Percentiles rank a stretch among this genome's conserved stretches.
Evolutionary conservation across 1,139 yeast genomes (phyloP).

Genomic region (Geotrichum histeridarum): DNA sequence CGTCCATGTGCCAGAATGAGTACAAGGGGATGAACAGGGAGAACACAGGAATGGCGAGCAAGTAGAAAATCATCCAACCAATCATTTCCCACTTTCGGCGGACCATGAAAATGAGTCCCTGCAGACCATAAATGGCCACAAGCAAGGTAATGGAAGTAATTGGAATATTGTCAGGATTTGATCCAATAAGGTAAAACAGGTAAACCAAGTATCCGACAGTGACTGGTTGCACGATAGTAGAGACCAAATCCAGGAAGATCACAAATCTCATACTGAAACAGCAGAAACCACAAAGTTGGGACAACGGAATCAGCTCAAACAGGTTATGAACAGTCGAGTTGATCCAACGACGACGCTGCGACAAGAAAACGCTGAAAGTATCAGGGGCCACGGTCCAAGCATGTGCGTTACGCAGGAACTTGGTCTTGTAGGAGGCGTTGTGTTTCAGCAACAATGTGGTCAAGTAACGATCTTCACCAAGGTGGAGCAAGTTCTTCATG

Average conservation of each 20-base stretch:
- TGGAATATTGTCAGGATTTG: slow-evolving; percentile 34
- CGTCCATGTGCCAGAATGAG: slow-evolving; percentile 41
- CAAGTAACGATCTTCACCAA: slow-evolving; percentile 43
- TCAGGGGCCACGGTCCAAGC: slow-evolving; percentile 38
- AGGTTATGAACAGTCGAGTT: slow-evolving; percentile 40
- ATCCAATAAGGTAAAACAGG: slow-evolving; percentile 35
- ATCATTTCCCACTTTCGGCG: slow-evolving; percentile 40
- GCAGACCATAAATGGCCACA: slow-evolving; percentile 38
- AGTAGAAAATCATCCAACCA: slow-evolving; percentile 40
- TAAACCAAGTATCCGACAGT: slow-evolving; percentile 37
- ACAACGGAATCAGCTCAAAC: slow-evolving; percentile 34
- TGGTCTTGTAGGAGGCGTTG: slow-evolving; percentile 32
- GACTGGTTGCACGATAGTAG: slow-evolving; percentile 38
- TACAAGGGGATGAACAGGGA: slow-evolving; percentile 38
- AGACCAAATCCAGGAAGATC: slow-evolving; percentile 37
- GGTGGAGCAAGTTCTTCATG: slow-evolving; percentile 40
- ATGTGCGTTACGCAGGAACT: slow-evolving; percentile 36
- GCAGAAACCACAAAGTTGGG: slow-evolving; percentile 39
- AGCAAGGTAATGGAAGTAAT: slow-evolving; percentile 36
- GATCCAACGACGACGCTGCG: slow-evolving; percentile 41
- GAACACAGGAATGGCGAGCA: slow-evolving; percentile 38
- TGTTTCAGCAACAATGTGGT: slow-evolving; percentile 39
- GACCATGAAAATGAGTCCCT: slow-evolving; percentile 35
- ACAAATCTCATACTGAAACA: slow-evolving; percentile 38
- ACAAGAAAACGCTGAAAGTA: slow-evolving; percentile 34